Evolutionary conservation across 176 grass and related monocot genomes (phyloP), one percentile per base, ranked within the genome.

Genomic region (Eremochloa ophiuroides): DNA sequence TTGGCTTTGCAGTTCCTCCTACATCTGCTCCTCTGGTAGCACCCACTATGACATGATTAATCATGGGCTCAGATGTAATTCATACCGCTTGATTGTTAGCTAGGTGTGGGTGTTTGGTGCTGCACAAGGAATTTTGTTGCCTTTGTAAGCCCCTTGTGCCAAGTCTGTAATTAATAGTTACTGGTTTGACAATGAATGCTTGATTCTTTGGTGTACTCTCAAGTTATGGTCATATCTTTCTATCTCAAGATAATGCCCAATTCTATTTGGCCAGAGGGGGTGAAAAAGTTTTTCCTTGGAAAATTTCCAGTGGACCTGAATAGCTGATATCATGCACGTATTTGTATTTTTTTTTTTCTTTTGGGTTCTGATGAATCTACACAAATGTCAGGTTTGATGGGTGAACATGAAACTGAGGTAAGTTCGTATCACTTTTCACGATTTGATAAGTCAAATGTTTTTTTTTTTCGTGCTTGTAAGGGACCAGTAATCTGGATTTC

Each of bases 31-130:
- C 91, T 77, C 88, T 88, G 42, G 82, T 92, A 82, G 86, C 86
- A 41, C 83, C 91, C 47, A 75, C 89, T 30, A 85, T 93, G 80
- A 87, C 88, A 86, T 95, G 85, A 84, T 85, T 62, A 72, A 68
- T 43, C 48, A 61, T 80, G 50, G n/a, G 22, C 55, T 55, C 26
- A 44, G 43, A 77, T 66, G 48, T 78, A 65, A 41, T 83, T 68
- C 44, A 27, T 78, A 73, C 22, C n/a, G 47, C 40, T 67, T 44
- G 31, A 80, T 81, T 85, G 39, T 84, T 88, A 85, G 73, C 67
- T 75, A 83, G 50, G 22, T 69, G 61, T 73, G 83, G 88, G 60
- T 78, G 50, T 43, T 78, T 51, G 88, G 74, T 78, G 40, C 37
- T 74, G 67, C 37, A 2, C 73, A 68, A 69, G 79, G 67, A 53